These are phyloP conservation scores for Alternaria conjuncta DNA, from an alignment of 2,329 filamentous ascomycete species.

Conservation along the genomic window DNA sequence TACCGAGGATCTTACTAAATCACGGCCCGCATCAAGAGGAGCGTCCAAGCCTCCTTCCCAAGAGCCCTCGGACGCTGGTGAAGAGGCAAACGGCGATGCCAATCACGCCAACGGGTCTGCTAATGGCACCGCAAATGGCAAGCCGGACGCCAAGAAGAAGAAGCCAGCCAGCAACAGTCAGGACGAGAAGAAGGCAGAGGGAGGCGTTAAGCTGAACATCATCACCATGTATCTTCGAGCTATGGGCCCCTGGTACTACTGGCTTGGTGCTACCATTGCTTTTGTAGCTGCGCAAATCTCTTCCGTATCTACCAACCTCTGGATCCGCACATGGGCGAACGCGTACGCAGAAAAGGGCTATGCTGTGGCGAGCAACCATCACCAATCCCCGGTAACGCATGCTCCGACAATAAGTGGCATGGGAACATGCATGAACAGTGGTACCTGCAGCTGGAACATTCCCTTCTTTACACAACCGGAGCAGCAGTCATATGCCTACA, in stretches of 20 bases:
- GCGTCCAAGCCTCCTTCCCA: constrained; percentile 79
- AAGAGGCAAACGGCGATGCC: constrained; percentile 48
- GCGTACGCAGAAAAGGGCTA: constrained; percentile 69
- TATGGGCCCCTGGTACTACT: constrained; percentile 99
- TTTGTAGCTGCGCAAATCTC: constrained; percentile 85
- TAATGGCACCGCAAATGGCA: constrained; percentile 55
- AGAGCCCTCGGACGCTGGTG: constrained; percentile 75
- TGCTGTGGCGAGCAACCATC: constrained; percentile 36
- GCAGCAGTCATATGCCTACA: constrained; percentile 42
- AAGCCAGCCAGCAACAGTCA: constrained; percentile 58
- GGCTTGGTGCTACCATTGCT: constrained; percentile 75
- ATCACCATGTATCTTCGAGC: constrained; percentile 83
- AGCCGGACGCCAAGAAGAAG: constrained; percentile 51
- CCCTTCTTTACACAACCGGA: constrained; percentile 36
- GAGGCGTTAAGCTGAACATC: constrained; percentile 86
- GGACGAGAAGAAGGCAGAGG: constrained; percentile 78
- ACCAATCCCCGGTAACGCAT: constrained; percentile 52
- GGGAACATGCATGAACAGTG: constrained; percentile 57
- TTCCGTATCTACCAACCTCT: constrained; percentile 86
- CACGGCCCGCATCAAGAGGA: constrained; percentile 70
- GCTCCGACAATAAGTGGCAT: constrained; percentile 51
- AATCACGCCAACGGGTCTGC: constrained; percentile 57
- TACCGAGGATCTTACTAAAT: constrained; percentile 83
- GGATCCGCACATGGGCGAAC: constrained; percentile 96
- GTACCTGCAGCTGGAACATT: constrained; percentile 58